Evolutionary conservation across 2,329 filamentous ascomycete genomes (phyloP).

Genomic region (Dryadomyces sulphureus): DNA sequence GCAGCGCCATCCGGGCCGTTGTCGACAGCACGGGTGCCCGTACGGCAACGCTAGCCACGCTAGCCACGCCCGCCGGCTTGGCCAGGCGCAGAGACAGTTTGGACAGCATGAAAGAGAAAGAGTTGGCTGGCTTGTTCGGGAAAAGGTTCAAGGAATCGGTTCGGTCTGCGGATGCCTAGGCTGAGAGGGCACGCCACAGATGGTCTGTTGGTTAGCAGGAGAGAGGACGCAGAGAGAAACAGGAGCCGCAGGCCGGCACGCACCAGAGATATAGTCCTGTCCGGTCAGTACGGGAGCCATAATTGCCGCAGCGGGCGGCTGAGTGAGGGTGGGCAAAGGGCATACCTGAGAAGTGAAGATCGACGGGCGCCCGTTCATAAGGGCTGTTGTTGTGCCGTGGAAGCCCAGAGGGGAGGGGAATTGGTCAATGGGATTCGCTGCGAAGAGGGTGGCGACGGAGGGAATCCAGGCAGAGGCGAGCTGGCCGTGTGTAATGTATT

Average conservation of each 20-base stretch:
- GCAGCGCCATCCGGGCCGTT: conserved; percentile 10
- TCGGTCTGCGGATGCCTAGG: conserved; percentile 19
- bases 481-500: not conserved
- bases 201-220: conserved; percentile 24
- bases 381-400: conserved; percentile 39
- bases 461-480: not conserved
- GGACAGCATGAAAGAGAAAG: conserved; percentile 44
- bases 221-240: not conserved
- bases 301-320: too few species aligned
- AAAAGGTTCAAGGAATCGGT: not conserved
- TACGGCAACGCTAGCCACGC: conserved; percentile 14
- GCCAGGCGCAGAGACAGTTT: conserved; percentile 36
- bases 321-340: too few species aligned
- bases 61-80: conserved; percentile 28
- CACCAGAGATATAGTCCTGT: conserved; percentile 4
- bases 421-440: conserved; percentile 1
- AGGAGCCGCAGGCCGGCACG: too few species aligned
- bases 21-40: conserved; percentile 3
- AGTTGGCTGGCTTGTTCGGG: not conserved
- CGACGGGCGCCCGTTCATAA: conserved; percentile 76
- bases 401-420: conserved; percentile 15
- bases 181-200: conserved; percentile 36
- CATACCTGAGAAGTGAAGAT: conserved; percentile 75
- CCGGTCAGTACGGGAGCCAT: too few species aligned
- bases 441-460: conserved; percentile 6